phyloP scores from a whole-genome alignment of 257 asterid species.

The Nicotiana tomentosiformis region DNA sequence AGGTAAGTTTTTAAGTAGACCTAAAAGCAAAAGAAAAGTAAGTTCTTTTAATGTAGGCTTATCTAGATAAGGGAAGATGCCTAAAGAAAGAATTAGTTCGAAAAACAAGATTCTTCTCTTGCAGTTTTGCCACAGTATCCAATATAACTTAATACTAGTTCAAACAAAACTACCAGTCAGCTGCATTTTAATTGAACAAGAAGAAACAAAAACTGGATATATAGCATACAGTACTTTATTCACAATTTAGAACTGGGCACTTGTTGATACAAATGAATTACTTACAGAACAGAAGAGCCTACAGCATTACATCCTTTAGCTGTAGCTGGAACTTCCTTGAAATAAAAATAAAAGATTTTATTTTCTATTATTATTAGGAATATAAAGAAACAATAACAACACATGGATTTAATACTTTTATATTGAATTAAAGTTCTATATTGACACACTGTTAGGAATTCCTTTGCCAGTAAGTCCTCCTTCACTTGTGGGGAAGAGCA shows the following conservation, averaged over 20 bases:
- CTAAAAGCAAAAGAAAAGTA: neutral
- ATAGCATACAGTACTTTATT: neutral
- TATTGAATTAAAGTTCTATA: conserved; percentile 11
- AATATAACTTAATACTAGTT: neutral
- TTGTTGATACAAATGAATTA: neutral
- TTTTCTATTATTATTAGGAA: neutral
- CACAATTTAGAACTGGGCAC: neutral
- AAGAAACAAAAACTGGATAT: neutral
- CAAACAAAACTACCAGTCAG: neutral
- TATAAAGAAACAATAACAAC: neutral
- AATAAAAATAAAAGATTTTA: neutral
- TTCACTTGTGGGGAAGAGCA: conserved; percentile 58
- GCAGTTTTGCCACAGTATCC: neutral
- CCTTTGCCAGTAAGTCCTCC: conserved; percentile 65
- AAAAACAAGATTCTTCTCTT: neutral
- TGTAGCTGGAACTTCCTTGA: neutral
- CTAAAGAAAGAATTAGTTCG: too few relatives aligned
- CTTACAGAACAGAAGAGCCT: neutral
- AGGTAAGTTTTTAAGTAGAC: neutral
- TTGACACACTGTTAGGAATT: conserved; percentile 69
- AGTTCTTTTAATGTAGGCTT: neutral
- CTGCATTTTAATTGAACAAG: neutral
- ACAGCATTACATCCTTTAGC: neutral
- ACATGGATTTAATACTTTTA: neutral
- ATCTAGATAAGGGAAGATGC: too few relatives aligned